Conservation (phyloP, 2,329 filamentous ascomycete genomes). For the Didymella exigua region DNA sequence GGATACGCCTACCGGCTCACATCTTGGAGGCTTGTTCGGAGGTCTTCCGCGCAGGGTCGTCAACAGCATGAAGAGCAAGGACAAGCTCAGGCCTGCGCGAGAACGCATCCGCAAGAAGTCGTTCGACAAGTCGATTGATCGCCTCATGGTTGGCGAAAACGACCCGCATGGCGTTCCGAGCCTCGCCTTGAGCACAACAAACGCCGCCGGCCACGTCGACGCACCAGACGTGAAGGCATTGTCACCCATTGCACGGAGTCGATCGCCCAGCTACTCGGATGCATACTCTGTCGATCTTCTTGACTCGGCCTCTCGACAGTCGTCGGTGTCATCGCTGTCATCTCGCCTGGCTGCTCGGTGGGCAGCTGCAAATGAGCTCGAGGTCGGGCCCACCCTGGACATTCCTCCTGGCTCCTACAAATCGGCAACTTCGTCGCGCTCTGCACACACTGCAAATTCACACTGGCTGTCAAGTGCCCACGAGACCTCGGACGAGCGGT, state of each 20-base stretch:
- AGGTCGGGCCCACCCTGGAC: conserved; percentile 28
- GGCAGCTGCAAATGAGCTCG: conserved; percentile 32
- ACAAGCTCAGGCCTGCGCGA: conserved; percentile 51
- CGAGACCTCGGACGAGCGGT: conserved; percentile 40
- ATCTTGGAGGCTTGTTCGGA: conserved; percentile 53
- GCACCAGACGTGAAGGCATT: conserved; percentile 54
- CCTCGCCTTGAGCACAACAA: conserved; percentile 66
- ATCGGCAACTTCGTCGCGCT: conserved; percentile 14
- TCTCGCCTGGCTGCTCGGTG: conserved; percentile 39
- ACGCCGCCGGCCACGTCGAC: conserved; percentile 66
- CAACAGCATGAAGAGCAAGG: conserved; percentile 51
- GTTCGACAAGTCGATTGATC: conserved; percentile 70
- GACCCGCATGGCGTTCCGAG: conserved; percentile 70
- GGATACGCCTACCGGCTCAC: conserved; percentile 51
- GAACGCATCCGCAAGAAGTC: conserved; percentile 62
- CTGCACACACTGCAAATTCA: conserved; percentile 16
- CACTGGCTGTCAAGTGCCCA: conserved; percentile 20
- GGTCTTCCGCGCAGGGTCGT: conserved; percentile 55
- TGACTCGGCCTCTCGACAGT: conserved; percentile 45
- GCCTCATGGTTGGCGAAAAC: conserved; percentile 61
- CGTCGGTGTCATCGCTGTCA: conserved; percentile 47
- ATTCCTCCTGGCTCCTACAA: conserved; percentile 19
- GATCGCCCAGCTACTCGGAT: conserved; percentile 55
- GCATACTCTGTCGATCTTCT: conserved; percentile 24
- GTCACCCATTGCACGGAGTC: conserved; percentile 41